Conservation (phyloP, 306 rosid species). For the Glycine soja region DNA sequence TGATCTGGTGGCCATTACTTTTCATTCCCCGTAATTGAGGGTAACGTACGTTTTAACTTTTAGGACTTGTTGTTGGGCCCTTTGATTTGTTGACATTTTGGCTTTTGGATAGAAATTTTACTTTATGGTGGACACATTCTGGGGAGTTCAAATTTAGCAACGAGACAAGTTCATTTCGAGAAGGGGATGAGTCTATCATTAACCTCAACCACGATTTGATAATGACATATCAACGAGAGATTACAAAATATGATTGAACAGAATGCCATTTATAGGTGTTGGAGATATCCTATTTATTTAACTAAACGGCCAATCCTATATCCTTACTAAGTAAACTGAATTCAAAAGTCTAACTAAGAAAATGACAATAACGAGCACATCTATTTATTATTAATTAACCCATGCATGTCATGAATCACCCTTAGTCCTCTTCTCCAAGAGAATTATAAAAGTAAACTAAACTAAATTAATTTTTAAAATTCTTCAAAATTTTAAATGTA, state of each 20-base stretch:
- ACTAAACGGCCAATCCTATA: not conserved
- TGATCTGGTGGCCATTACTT: conserved; percentile 21
- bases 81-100: not conserved
- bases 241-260: not conserved
- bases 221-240: not conserved
- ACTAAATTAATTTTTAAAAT: no score
- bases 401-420: not conserved
- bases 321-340: not conserved
- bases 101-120: not conserved
- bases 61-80: not conserved
- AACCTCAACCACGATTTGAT: not conserved
- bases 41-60: not conserved
- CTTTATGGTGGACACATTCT: not conserved
- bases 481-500: not conserved
- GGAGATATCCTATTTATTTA: not conserved
- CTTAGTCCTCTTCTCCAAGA: no score
- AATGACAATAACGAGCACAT: not conserved
- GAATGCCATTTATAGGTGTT: not conserved
- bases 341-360: conserved; percentile 4
- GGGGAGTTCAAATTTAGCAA: not conserved
- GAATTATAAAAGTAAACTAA: no score
- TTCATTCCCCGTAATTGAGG: conserved; percentile 38
- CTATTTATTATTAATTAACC: not conserved
- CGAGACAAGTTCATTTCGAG: not conserved
- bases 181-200: not conserved